phyloP scores from a whole-genome alignment of 2,329 filamentous ascomycete species.

The Fusarium sp. region DNA sequence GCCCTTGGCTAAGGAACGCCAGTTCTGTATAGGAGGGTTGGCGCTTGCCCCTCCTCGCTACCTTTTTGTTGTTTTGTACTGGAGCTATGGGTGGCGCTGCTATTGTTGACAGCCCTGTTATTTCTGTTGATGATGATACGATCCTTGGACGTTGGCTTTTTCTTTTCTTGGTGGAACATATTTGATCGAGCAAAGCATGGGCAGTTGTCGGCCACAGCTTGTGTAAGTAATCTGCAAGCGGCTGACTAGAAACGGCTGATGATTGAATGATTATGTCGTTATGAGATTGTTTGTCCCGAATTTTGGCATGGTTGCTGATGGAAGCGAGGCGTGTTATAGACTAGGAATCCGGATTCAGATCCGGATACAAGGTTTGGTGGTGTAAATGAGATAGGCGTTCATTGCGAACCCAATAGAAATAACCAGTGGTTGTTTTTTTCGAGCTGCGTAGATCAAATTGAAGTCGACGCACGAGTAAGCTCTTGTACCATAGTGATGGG shows the following conservation, averaged over 20 bases:
- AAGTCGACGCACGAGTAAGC: background rate
- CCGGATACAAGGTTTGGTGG: background rate
- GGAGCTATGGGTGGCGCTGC: slow-evolving; percentile 26
- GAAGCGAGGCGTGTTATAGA: slow-evolving; percentile 31
- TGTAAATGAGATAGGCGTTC: slow-evolving; percentile 10
- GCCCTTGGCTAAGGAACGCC: slow-evolving; percentile 29
- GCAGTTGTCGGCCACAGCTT: slow-evolving; percentile 39
- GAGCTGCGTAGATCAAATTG: background rate
- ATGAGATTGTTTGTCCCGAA: slow-evolving; percentile 41
- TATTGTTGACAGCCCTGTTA: slow-evolving; percentile 21
- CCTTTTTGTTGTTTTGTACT: slow-evolving; percentile 26
- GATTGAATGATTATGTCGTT: slow-evolving; percentile 49
- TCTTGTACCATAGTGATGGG: background rate
- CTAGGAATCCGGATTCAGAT: slow-evolving; percentile 23
- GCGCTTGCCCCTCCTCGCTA: slow-evolving; percentile 38
- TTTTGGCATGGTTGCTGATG: slow-evolving; percentile 18
- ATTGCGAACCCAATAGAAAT: slow-evolving; percentile 5
- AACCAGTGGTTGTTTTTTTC: background rate
- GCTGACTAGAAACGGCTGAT: slow-evolving; percentile 46
- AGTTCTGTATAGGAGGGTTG: slow-evolving; percentile 29
- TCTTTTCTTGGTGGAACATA: slow-evolving; percentile 42
- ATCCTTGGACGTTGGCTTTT: slow-evolving; percentile 39
- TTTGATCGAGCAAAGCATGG: slow-evolving; percentile 45
- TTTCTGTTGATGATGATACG: slow-evolving; percentile 37
- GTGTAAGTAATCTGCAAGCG: slow-evolving; percentile 45